Base-by-base conservation (phyloP, 306 rosid species). In the Quercus suber region DNA sequence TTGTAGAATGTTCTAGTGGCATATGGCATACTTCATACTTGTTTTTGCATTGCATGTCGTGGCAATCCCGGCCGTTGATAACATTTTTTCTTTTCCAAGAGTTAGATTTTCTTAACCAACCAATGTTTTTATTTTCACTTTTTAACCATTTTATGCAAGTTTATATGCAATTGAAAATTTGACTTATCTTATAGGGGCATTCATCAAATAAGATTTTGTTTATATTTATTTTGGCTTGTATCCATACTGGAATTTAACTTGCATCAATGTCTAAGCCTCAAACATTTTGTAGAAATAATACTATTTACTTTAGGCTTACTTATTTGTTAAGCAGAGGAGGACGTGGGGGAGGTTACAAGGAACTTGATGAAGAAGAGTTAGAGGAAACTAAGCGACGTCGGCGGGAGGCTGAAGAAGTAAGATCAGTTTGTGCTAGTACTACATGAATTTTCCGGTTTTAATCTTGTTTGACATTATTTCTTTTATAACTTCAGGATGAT, bases 341-440 rank as follows among this genome's bases (percentile, higher is more conserved):
- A 43, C 96, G 99, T 71, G 99, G 88, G 68, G 99, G 99, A 69
- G 99, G 99, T 71, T 95, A 95, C 91, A 95, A 95, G 86, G 99
- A 95, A 84, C 94, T 95, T 82, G 99, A 95, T 83, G 99, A 95
- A 87, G 99, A 91, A 88, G 99, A 95, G 84, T 77, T 95, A 73
- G 94, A 91, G 88, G 99, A 95, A 85, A 95, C 92, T 28, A 93
- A 80, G 76, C 99, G 98, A 35, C 99, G 99, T 30, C 84, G 99
- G 69, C 88, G 96, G 71, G 97, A 92, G 85, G 98, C 98, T 69
- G 99, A 95, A 84, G 90, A 86, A 80, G 99, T 93, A 90, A 90
- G 97, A 84, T 82, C 43, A 55, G 31, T 58, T 83, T 72, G 78
- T 64, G 45, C 61, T 60, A 25, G 74, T 57, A 64, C 69, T 63